Base-by-base conservation (phyloP, 2,329 filamentous ascomycete species). In the Botrytis fragariae region DNA sequence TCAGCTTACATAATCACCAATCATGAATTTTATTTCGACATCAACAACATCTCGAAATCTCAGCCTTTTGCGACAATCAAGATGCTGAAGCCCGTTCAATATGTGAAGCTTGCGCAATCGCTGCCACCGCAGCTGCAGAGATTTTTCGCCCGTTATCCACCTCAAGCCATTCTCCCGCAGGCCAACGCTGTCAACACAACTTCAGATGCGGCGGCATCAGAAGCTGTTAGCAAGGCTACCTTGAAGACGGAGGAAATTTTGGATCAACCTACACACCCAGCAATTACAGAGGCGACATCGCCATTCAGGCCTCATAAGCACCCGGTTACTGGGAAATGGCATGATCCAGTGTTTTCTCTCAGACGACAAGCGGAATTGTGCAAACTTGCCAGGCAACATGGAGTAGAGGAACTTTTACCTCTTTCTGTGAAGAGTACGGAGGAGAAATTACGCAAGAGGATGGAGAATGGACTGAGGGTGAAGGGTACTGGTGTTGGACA, bases 401-500 rank as follows among this genome's bases (percentile, higher is more conserved):
- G 93, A 72, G 91, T 97, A 5, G 92, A 95, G 82, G 91, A 94
- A 75, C 84, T 97, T 77, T 84, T 98, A 74, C 95, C 95, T 0
- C 88, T 88, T 78, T 92, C 92, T 18, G 86, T 86, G 74, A 97
- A 97, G 88, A 90, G 90, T 78, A 91, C 91, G 3, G 91, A 90
- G 77, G 87, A 89, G 81, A 90, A 87, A 82, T 87, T 94, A 80
- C 87, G 89, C 79, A 88, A 90, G 82, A 86, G 93, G 73, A 89
- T 94, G 74, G 92, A 97, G 85, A 87, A 91, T 76, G 95, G 95
- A 68, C 82, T 97, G 82, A 87, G 91, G 75, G 92, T 98, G 74
- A 95, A 95, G 88, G 95, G 95, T 79, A 98, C 95, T 1, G 95
- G 96, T 86, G 90, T 94, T 77, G 95, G 94, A 73, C 91, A 98